Evolutionary conservation across 1,284 basidiomycete species (phyloP), one percentile per base, ranked within the genome.

Genomic region (Cryptococcus sp.): DNA sequence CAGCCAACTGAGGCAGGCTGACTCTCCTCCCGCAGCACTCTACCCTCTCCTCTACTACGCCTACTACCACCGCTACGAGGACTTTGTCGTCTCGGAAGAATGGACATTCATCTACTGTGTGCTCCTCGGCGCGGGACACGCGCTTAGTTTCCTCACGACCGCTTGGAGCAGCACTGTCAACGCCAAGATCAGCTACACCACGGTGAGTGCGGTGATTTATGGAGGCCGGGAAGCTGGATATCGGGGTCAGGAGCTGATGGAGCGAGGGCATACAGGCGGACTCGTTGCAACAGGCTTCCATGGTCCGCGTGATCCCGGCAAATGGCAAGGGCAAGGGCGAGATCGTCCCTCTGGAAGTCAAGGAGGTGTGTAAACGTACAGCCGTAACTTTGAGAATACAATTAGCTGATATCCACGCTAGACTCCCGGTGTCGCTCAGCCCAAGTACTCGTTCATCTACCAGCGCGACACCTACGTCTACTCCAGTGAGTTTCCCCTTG

Each of bases 41-140:
- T 98, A 98, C 72, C 93, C 93, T 0, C 73, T 94, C 33, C 84
- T 93, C 50, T 91, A 89, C 45, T 96, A 94, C 76, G 87, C 94
- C 23, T 98, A 96, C 81, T 89, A 87, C 69, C 63, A 76, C 57
- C 64, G 84, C 71, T 98, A 98, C 76, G 90, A 96, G 68, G 82
- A 91, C 70, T 93, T 89, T 87, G 78, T 95, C 55, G 83, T 87
- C 72, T 93, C 90, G 64, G 94, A 96, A 76, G 90, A 94, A 73
- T 95, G 90, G 89, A 94, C 95, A 0, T 99, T 98, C 71, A 82
- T 98, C 47, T 90, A 87, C 50, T 93, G 89, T 65, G 88, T 95
- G 18, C 79, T 85, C 12, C 84, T 98, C 9, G 87, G 90, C 38
- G 86, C 85, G 13, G 85, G 87, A 2, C 96, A 99, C 77, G 92